Evolutionary conservation across 2,329 filamentous ascomycete species (phyloP).

Genomic region (Thielaviopsis musarum): DNA sequence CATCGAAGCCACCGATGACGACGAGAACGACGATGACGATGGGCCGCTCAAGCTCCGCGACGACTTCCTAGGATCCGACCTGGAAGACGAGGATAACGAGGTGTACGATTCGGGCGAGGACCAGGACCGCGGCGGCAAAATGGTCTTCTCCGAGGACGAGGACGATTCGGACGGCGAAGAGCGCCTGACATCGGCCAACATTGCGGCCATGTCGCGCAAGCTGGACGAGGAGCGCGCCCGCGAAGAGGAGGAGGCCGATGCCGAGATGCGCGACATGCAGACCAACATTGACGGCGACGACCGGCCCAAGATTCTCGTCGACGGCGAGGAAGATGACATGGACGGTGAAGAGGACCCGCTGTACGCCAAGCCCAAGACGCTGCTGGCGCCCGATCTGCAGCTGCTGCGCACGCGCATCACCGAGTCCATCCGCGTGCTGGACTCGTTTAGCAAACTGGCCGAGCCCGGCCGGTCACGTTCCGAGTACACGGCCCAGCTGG

Average conservation of each 20-base stretch:
- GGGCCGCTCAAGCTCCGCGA: constrained; percentile 30
- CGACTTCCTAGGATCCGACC: constrained; percentile 32
- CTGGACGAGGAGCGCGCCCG: constrained; percentile 61
- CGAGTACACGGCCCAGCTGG: constrained; percentile 73
- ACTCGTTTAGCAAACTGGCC: constrained; percentile 68
- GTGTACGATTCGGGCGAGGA: constrained; percentile 59
- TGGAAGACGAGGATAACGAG: constrained; percentile 32
- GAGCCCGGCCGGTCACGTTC: constrained; percentile 67
- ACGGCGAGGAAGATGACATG: constrained; percentile 42
- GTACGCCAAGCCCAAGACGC: constrained; percentile 39
- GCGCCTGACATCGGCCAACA: constrained; percentile 86
- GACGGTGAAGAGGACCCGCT: constrained; percentile 40
- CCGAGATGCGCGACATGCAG: constrained; percentile 77
- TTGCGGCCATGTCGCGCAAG: constrained; percentile 75
- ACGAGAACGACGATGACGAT: constrained; percentile 25
- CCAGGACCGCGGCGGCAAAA: constrained; percentile 31
- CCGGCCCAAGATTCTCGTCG: constrained; percentile 45
- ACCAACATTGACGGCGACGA: constrained; percentile 75
- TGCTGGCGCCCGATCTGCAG: constrained; percentile 78
- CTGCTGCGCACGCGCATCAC: constrained; percentile 77
- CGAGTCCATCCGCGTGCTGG: constrained; percentile 80
- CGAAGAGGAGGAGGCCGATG: constrained; percentile 68
- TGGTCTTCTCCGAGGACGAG: constrained; percentile 92
- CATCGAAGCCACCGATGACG: constrained; percentile 28
- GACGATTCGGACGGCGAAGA: constrained; percentile 79